A percentile compares a stretch with the other conserved stretches of the same genome.
phyloP scores from a whole-genome alignment of 2,329 filamentous ascomycete species.

The Tetracladium maxilliforme region DNA sequence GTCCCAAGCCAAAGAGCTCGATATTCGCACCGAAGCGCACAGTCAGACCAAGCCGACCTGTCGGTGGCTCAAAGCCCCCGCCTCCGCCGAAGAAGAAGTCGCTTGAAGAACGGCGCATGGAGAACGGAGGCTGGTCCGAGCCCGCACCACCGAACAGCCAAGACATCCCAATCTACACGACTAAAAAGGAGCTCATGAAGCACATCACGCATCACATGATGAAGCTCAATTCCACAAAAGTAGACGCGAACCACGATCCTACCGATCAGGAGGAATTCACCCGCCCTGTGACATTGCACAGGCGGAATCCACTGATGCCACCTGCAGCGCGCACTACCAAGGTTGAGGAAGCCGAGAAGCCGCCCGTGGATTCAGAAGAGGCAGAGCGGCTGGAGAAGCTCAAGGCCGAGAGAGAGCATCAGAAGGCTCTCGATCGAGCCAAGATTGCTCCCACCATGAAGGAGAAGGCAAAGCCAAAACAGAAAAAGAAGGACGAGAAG shows the following conservation, averaged over 20 bases:
- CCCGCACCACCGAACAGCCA: too few species aligned
- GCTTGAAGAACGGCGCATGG: too few species aligned
- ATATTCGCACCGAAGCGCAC: too few species aligned
- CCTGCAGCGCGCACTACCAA: constrained; percentile 49
- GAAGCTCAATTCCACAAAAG: too few species aligned
- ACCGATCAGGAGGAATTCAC: constrained; percentile 65
- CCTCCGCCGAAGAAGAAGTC: too few species aligned
- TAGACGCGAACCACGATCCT: constrained; percentile 55
- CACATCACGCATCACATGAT: too few species aligned
- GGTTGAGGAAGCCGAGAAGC: constrained; percentile 29
- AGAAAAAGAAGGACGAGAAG: constrained; percentile 69
- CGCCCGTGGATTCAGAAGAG: constrained; percentile 38
- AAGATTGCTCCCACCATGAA: constrained; percentile 79
- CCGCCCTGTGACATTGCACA: constrained; percentile 75
- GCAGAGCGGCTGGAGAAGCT: constrained; percentile 51
- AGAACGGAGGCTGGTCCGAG: too few species aligned
- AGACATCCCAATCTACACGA: too few species aligned
- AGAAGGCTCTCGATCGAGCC: constrained; percentile 74
- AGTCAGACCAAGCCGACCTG: too few species aligned
- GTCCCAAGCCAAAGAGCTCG: too few species aligned
- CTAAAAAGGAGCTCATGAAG: too few species aligned
- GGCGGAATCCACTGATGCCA: constrained; percentile 67
- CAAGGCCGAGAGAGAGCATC: constrained; percentile 69
- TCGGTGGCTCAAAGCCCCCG: too few species aligned
- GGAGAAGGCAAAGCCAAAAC: constrained; percentile 23